A percentile compares a stretch with the other conserved stretches of the same genome.
These are phyloP conservation scores for Melaleuca alternifolia DNA, from an alignment of 345 rosid species.

Conservation along the genomic window DNA sequence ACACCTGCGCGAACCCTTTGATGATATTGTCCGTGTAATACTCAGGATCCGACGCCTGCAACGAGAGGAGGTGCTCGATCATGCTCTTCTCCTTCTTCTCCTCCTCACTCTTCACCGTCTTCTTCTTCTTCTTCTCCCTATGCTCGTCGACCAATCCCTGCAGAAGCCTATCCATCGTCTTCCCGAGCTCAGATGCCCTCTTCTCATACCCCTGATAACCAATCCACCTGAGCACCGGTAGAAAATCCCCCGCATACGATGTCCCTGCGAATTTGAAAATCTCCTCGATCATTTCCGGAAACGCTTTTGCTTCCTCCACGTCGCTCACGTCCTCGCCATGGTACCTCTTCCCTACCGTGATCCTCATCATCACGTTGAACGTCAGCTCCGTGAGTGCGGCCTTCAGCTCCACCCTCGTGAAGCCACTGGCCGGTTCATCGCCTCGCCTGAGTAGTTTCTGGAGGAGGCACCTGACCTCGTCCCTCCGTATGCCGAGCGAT, in stretches of 20 bases:
- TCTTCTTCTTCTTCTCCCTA: not conserved
- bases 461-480: constrained; percentile 10
- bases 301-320: constrained; percentile 14
- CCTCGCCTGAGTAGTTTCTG: not conserved
- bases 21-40: constrained; percentile 34
- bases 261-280: constrained; percentile 7
- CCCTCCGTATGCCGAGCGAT: constrained; percentile 9
- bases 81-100: constrained; percentile 12
- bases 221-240: constrained; percentile 26
- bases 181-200: constrained; percentile 4
- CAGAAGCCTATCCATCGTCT: constrained; percentile 17
- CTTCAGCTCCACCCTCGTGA: constrained; percentile 3
- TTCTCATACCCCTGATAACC: not conserved
- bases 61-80: constrained; percentile 28
- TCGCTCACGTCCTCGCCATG: constrained; percentile 13
- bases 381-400: constrained; percentile 7
- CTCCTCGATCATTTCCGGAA: constrained; percentile 13
- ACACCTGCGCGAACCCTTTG: constrained; percentile 36
- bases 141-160: constrained; percentile 31
- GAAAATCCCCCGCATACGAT: constrained; percentile 23
- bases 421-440: too few species aligned
- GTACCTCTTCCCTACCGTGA: not conserved
- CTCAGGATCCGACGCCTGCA: constrained; percentile 28
- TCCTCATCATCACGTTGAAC: constrained; percentile 5
- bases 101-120: not conserved